A percentile compares a stretch with the other conserved stretches of the same genome.
These are phyloP conservation scores for Phragmites australis DNA, from an alignment of 176 grass and related monocot species.

Conservation along the genomic window DNA sequence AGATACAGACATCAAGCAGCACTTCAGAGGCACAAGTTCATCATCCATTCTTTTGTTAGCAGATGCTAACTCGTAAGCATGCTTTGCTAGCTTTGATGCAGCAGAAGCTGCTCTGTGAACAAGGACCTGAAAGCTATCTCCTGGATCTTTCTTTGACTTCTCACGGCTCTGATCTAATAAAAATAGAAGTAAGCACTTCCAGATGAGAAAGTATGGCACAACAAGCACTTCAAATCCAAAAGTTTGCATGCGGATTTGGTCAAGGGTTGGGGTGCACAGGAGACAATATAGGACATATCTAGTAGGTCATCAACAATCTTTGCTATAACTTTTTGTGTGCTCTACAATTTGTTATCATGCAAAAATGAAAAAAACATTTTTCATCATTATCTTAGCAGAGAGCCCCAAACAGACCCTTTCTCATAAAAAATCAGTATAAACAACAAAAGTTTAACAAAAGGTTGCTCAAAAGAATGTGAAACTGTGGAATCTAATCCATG, in stretches of 20 bases:
- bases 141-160: slow-evolving; percentile 54
- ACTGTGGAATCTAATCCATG: neutral
- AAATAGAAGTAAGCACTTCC: neutral
- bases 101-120: slow-evolving; percentile 76
- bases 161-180: slow-evolving; percentile 68
- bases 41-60: slow-evolving; percentile 45
- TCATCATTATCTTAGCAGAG: neutral
- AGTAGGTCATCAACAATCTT: neutral
- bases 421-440: slow-evolving; percentile 6
- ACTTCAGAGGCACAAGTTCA: slow-evolving; percentile 84
- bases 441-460: neutral
- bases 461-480: slow-evolving; percentile 3
- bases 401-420: neutral
- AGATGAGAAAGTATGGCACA: slow-evolving; percentile 7
- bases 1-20: slow-evolving; percentile 89
- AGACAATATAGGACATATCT: neutral
- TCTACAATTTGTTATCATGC: neutral
- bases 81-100: slow-evolving; percentile 74
- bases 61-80: slow-evolving; percentile 62
- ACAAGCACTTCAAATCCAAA: slow-evolving; percentile 17
- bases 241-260: neutral
- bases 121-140: slow-evolving; percentile 58
- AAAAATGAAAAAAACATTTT: neutral
- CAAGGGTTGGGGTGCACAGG: neutral
- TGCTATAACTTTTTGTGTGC: neutral